Percentiles rank a stretch among this genome's conserved stretches.
phyloP scores from a whole-genome alignment of 148 eudicot species.

The Persicaria maculosa region DNA sequence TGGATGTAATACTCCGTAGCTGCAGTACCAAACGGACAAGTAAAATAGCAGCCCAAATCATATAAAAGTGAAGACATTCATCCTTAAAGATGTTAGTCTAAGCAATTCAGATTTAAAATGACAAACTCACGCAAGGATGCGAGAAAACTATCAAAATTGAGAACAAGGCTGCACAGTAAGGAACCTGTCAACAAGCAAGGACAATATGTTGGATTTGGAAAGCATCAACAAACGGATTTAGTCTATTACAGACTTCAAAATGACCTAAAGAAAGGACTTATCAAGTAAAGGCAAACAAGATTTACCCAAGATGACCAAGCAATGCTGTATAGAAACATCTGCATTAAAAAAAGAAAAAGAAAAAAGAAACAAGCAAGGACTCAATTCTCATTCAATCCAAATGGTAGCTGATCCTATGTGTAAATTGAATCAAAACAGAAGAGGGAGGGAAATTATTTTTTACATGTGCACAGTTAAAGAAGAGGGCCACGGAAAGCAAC shows the following conservation, averaged over 20 bases:
- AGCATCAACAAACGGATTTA: not conserved
- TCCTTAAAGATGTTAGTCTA: not conserved
- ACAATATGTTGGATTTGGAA: not conserved
- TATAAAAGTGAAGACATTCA: not conserved
- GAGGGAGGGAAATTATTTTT: not conserved
- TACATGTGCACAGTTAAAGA: slow-evolving; percentile 22
- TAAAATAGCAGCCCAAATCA: not conserved
- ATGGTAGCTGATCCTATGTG: not conserved
- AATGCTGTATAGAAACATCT: slow-evolving; percentile 48
- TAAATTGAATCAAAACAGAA: no score
- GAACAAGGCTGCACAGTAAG: slow-evolving; percentile 42
- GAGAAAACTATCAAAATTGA: slow-evolving; percentile 29
- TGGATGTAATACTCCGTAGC: slow-evolving; percentile 56
- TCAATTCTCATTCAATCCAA: not conserved
- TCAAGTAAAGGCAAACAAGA: not conserved
- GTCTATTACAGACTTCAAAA: no score
- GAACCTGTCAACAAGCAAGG: slow-evolving; percentile 29
- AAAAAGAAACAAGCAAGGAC: not conserved
- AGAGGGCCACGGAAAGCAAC: slow-evolving; percentile 21
- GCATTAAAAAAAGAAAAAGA: slow-evolving; percentile 20
- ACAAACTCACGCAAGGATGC: slow-evolving; percentile 44
- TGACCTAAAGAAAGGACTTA: not conserved
- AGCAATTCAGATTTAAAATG: not conserved
- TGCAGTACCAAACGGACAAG: slow-evolving; percentile 8
- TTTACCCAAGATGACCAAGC: slow-evolving; percentile 65